A percentile compares a stretch with the other conserved stretches of the same genome.
Evolutionary conservation across 495 filamentous ascomycete species (phyloP).

Genomic region (Letharia lupina): DNA sequence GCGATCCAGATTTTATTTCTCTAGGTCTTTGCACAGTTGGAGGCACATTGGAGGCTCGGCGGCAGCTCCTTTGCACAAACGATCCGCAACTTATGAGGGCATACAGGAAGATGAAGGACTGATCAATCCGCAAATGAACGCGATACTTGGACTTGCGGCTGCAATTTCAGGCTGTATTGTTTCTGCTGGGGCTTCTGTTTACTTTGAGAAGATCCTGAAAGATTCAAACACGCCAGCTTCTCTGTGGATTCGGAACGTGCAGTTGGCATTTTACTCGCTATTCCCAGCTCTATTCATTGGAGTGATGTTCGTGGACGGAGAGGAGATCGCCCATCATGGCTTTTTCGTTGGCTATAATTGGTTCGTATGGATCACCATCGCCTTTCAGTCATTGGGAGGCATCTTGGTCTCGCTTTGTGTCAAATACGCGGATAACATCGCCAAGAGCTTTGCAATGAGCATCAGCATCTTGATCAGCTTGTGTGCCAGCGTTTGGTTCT

Average conservation of each 20-base stretch:
- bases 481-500: constrained; percentile 74
- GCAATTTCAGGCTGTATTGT: constrained; percentile 67
- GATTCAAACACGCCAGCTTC: constrained; percentile 61
- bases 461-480: constrained; percentile 82
- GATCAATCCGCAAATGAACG: constrained; percentile 59
- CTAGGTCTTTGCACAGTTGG: constrained; percentile 57
- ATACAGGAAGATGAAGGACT: constrained; percentile 71
- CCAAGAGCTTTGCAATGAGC: constrained; percentile 85
- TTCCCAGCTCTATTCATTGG: constrained; percentile 81
- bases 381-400: constrained; percentile 75
- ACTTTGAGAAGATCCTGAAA: constrained; percentile 92
- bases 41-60: constrained; percentile 36
- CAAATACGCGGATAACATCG: constrained; percentile 79
- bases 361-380: constrained; percentile 79
- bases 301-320: constrained; percentile 77
- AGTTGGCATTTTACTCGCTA: constrained; percentile 84
- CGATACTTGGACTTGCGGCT: constrained; percentile 65
- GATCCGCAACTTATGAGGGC: constrained; percentile 94
- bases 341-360: constrained; percentile 92
- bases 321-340: constrained; percentile 69
- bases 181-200: constrained; percentile 78
- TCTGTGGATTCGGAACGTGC: constrained; percentile 89
- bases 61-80: constrained; percentile 44
- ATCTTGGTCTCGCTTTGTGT: constrained; percentile 76
- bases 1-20: constrained; percentile 53